These are phyloP conservation scores for Citeromyces matritensis DNA, from an alignment of 805 yeast genomes.

Conservation along the genomic window DNA sequence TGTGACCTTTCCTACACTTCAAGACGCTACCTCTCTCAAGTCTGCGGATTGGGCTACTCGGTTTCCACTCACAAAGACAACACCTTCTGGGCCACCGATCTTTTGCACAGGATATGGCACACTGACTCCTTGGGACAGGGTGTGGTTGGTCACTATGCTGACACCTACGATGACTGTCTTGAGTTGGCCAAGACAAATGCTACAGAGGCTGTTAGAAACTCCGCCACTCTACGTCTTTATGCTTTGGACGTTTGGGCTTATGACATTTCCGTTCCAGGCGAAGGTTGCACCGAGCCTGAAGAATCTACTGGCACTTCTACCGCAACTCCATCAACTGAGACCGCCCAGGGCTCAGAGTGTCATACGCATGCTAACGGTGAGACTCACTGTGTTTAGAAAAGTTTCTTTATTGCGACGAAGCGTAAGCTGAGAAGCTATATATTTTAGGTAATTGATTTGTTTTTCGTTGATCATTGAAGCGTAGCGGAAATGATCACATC, in stretches of 20 bases:
- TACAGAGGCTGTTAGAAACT: not conserved
- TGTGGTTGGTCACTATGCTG: not conserved
- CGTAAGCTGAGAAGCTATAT: too few relatives aligned
- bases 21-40: conserved; percentile 11
- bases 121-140: conserved; percentile 13
- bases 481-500: too few relatives aligned
- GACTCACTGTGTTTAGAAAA: not conserved
- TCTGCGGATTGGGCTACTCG: conserved; percentile 16
- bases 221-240: not conserved
- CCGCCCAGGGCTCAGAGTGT: not conserved
- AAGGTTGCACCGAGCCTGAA: not conserved
- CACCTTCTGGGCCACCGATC: conserved; percentile 15
- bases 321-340: not conserved
- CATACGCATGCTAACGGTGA: not conserved
- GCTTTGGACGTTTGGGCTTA: not conserved
- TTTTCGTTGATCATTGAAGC: too few relatives aligned
- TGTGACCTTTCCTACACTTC: conserved; percentile 17
- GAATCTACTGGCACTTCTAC: not conserved
- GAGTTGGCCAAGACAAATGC: not conserved
- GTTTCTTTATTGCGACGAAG: too few relatives aligned
- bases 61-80: conserved; percentile 7
- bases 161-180: not conserved
- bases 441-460: too few relatives aligned
- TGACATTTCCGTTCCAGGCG: not conserved
- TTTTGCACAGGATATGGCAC: conserved; percentile 19